Evolutionary conservation across 768 basidiomycete species (phyloP).

Genomic region (Suillus paluster): DNA sequence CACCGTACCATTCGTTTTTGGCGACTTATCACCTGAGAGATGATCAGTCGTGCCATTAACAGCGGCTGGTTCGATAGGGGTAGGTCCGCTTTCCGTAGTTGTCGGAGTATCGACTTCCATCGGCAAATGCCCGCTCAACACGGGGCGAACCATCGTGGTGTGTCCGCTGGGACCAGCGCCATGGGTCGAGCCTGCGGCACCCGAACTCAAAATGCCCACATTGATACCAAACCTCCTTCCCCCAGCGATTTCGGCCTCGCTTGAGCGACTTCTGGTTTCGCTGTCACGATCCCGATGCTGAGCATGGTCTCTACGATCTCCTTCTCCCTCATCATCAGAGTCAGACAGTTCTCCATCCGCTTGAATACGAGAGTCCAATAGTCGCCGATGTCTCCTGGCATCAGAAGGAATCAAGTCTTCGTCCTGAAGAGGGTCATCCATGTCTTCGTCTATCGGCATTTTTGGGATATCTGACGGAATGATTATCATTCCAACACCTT

Average conservation of each 20-base stretch:
- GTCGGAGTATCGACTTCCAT: slow-evolving; percentile 38
- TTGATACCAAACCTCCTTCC: slow-evolving; percentile 65
- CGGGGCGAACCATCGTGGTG: slow-evolving; percentile 45
- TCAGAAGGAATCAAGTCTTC: slow-evolving; percentile 84
- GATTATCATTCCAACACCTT: background rate
- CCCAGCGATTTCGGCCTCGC: slow-evolving; percentile 47
- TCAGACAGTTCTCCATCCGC: slow-evolving; percentile 91
- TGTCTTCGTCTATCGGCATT: slow-evolving; percentile 80
- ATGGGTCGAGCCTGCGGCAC: slow-evolving; percentile 56
- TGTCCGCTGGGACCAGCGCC: slow-evolving; percentile 80
- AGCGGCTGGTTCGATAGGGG: slow-evolving; percentile 14
- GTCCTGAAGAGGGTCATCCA: slow-evolving; percentile 81
- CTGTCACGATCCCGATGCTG: slow-evolving; percentile 57
- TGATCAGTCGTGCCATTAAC: slow-evolving; percentile 16
- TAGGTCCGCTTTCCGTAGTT: slow-evolving; percentile 22
- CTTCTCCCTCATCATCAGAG: slow-evolving; percentile 97
- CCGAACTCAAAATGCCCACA: slow-evolving; percentile 73
- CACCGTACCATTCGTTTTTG: slow-evolving; percentile 23
- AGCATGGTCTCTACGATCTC: slow-evolving; percentile 74
- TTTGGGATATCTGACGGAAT: slow-evolving; percentile 72
- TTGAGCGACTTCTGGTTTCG: slow-evolving; percentile 44
- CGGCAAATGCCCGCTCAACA: slow-evolving; percentile 25
- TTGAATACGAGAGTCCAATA: slow-evolving; percentile 83
- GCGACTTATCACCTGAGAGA: slow-evolving; percentile 20
- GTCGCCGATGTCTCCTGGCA: slow-evolving; percentile 70